Evolutionary conservation across 306 rosid genomes (phyloP), one percentile per base, ranked within the genome.

Genomic region (Gleditsia sinensis): DNA sequence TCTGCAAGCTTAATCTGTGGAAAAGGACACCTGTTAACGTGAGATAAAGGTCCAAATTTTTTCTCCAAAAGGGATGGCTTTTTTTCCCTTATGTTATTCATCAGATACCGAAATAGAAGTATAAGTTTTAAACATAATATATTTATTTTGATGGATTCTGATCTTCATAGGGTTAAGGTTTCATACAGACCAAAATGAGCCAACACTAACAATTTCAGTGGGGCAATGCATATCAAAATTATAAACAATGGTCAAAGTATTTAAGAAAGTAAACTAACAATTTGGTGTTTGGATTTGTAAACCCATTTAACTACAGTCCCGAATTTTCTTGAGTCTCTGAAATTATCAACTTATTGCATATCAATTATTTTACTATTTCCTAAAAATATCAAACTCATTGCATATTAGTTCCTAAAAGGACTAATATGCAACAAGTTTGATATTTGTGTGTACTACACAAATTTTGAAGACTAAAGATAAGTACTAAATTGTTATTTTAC

Each of bases 1-100:
- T 94, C 98, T 56, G 98, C 98, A 70, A 94, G 97, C 83, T 84
- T 91, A 77, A 91, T 88, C 98, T 94, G 83, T 36, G 36, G 36
- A 59, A 71, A 72, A 78, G 3, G 17, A 65, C 30, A 43, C 12
- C 14, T 10, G 24, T 79, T 56, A 55, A 42, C 33, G 77, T 75
- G 14, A 64, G 12, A 39, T 10, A 36, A 58, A 17, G 33, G 33
- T 49, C 62, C 19, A 49, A 78, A 37, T 27, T 13, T 51, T 64
- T 63, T 5, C 9, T 43, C 25, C 34, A 10, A 72, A 60, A 20
- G 27, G 37, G 59, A 19, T 59, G 57, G 16, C 16, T 20, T 5
- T 6, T 45, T 7, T 10, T 7, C 13, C 34, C 53, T 28, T 49
- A 34, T 34, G 33, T 33, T 55, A 19, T 57, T 42, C 42, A 56